Percentiles rank a stretch among this genome's conserved stretches.
These are phyloP conservation scores for Ascobolus immersus DNA, from an alignment of 495 filamentous ascomycete species.

Conservation along the genomic window DNA sequence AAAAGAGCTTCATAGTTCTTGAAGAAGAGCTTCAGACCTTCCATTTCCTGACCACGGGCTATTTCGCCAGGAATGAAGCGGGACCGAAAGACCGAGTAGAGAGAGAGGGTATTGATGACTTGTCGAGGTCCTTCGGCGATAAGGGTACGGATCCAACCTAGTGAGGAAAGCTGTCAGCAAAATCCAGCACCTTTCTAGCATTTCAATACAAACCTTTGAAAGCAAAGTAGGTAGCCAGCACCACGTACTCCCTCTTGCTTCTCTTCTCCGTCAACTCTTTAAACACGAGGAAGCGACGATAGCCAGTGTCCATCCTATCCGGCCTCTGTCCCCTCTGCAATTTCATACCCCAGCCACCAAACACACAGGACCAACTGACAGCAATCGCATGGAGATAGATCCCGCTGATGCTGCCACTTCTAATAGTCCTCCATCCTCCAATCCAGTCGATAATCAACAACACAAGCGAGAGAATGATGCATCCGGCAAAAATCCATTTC, in stretches of 20 bases:
- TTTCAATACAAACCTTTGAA: slow-evolving; percentile 44
- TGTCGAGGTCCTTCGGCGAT: slow-evolving; percentile 80
- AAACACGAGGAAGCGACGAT: slow-evolving; percentile 75
- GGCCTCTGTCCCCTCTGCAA: no score
- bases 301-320: slow-evolving; percentile 35
- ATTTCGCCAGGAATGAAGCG: slow-evolving; percentile 36
- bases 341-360: slow-evolving; percentile 32
- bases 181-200: slow-evolving; percentile 6
- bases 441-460: slow-evolving; percentile 54
- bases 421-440: slow-evolving; percentile 52
- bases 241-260: slow-evolving; percentile 73
- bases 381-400: slow-evolving; percentile 75
- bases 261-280: slow-evolving; percentile 74
- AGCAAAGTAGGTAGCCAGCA: slow-evolving; percentile 78
- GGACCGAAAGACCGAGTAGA: slow-evolving; percentile 51
- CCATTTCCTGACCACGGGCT: slow-evolving; percentile 26
- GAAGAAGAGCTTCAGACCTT: slow-evolving; percentile 37
- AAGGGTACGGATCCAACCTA: slow-evolving; percentile 67
- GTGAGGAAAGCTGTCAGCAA: neutral
- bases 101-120: slow-evolving; percentile 62
- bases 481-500: slow-evolving; percentile 74
- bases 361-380: slow-evolving; percentile 52
- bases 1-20: slow-evolving; percentile 49
- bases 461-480: slow-evolving; percentile 65
- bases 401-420: slow-evolving; percentile 60